Evolutionary conservation across 495 filamentous ascomycete species (phyloP).

Genomic region (Filosporella fistucella): DNA sequence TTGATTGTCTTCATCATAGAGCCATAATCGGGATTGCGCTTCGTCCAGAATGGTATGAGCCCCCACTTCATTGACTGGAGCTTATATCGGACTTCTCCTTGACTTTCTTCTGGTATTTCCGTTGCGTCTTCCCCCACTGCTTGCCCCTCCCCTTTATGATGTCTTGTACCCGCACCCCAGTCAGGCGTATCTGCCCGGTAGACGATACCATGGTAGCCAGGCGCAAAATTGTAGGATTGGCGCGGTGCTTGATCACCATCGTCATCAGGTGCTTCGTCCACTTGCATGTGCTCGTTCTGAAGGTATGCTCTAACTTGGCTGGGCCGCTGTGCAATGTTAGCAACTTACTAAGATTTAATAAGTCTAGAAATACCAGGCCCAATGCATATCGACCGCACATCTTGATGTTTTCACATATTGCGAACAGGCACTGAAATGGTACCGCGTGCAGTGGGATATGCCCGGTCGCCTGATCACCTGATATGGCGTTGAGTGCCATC

Average conservation of each 20-base stretch:
- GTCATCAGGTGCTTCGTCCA: conserved; percentile 73
- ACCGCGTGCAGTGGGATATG: no score
- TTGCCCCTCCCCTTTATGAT: conserved; percentile 9
- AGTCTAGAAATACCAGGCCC: conserved; percentile 55
- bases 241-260: conserved; percentile 49
- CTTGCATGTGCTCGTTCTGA: conserved; percentile 67
- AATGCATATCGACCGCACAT: conserved; percentile 92
- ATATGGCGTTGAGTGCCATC: no score
- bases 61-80: conserved; percentile 93
- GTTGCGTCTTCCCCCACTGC: conserved; percentile 1
- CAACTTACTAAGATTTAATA: neutral
- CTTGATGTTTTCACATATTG: conserved; percentile 16
- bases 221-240: conserved; percentile 90
- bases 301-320: conserved; percentile 66
- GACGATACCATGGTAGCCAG: conserved; percentile 78
- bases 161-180: conserved; percentile 36
- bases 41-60: conserved; percentile 87
- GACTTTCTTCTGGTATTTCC: conserved; percentile 17
- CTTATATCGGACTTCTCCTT: conserved; percentile 57
- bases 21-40: conserved; percentile 71
- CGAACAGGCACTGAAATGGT: no score
- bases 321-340: conserved; percentile 41
- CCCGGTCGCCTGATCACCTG: no score
- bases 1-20: conserved; percentile 87
- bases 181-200: conserved; percentile 74